Evolutionary conservation across 495 filamentous ascomycete species (phyloP).

Genomic region (Neurospora tetraspora): DNA sequence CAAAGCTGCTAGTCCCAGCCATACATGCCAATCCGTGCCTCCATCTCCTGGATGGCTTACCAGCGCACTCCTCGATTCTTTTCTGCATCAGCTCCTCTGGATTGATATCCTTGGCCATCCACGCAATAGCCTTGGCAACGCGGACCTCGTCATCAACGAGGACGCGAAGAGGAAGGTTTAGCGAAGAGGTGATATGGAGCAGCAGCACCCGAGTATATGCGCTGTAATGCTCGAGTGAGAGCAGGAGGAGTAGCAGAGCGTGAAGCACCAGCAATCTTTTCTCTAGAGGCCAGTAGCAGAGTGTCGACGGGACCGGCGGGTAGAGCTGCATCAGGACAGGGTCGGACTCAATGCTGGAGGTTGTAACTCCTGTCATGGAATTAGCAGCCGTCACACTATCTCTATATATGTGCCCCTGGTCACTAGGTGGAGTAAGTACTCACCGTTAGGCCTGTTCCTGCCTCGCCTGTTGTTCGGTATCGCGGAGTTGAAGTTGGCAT

Average conservation of each 20-base stretch:
- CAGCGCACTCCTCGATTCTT: conserved; percentile 48
- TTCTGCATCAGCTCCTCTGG: conserved; percentile 57
- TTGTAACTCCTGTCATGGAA: conserved; percentile 17
- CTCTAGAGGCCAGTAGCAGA: conserved; percentile 30
- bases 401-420: not conserved
- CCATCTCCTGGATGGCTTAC: conserved; percentile 56
- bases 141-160: conserved; percentile 64
- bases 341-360: conserved; percentile 25
- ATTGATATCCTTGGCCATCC: conserved; percentile 60
- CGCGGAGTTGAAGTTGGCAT: conserved; percentile 5
- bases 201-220: conserved; percentile 68
- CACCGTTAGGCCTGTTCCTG: conserved; percentile 8
- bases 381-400: conserved; percentile 1
- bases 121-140: conserved; percentile 63
- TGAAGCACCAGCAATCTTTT: conserved; percentile 40
- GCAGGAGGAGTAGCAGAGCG: conserved; percentile 59
- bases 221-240: conserved; percentile 74
- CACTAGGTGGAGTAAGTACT: not conserved
- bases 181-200: conserved; percentile 55
- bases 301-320: conserved; percentile 33
- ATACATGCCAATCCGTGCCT: conserved; percentile 54
- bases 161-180: conserved; percentile 53
- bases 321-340: conserved; percentile 30
- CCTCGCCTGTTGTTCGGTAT: conserved; percentile 3
- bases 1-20: conserved; percentile 60